A percentile compares a stretch with the other conserved stretches of the same genome.
phyloP scores from a whole-genome alignment of 148 eudicot genomes.

The Camellia sinensis region DNA sequence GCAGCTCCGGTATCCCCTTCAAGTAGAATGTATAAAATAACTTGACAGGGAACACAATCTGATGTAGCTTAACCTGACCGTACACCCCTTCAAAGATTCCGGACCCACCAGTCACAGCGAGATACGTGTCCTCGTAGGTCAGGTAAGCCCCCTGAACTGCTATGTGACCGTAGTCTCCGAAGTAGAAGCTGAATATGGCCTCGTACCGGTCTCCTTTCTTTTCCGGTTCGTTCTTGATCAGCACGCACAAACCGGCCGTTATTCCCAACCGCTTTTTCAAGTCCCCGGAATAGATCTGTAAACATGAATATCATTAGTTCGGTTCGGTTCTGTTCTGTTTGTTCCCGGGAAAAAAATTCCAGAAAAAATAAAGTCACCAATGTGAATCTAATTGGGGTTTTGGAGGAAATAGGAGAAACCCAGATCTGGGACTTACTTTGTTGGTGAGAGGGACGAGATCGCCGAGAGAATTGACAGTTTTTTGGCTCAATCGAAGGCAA shows the following conservation, averaged over 20 bases:
- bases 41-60: slow-evolving; percentile 76
- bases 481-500: slow-evolving; percentile 52
- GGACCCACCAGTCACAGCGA: slow-evolving; percentile 73
- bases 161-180: slow-evolving; percentile 66
- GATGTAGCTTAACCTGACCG: slow-evolving; percentile 72
- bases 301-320: neutral
- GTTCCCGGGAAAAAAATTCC: neutral
- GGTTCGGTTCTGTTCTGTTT: neutral
- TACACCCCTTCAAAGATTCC: slow-evolving; percentile 74
- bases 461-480: slow-evolving; percentile 50
- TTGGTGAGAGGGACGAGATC: slow-evolving; percentile 73
- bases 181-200: slow-evolving; percentile 62
- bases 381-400: too few relatives aligned
- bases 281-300: slow-evolving; percentile 55
- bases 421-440: slow-evolving; percentile 37
- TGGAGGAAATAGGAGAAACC: neutral
- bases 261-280: slow-evolving; percentile 68
- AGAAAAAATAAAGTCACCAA: neutral
- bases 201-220: slow-evolving; percentile 67
- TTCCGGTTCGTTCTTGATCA: slow-evolving; percentile 50
- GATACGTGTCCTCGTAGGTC: slow-evolving; percentile 60
- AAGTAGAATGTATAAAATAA: slow-evolving; percentile 72
- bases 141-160: slow-evolving; percentile 60
- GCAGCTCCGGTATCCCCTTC: slow-evolving; percentile 67
- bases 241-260: slow-evolving; percentile 62